Percentiles rank a stretch among this genome's conserved stretches.
Conservation (phyloP, 192 early-diverging fungal genomes). For the Neocallimastix lanati region DNA sequence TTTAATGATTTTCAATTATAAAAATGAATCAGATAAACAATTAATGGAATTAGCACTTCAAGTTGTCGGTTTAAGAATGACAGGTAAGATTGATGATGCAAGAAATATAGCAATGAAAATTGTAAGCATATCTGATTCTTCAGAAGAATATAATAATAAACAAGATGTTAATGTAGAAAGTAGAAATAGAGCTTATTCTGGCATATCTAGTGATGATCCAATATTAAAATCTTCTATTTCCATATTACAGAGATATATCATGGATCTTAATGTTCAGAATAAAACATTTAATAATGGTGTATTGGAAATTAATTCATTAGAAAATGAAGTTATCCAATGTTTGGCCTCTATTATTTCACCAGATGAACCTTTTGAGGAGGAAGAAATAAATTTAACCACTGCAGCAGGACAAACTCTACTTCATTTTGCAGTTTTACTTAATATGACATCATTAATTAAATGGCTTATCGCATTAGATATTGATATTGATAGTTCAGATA, state of each 20-base stretch:
- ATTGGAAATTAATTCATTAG: neutral
- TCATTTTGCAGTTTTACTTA: neutral
- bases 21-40: slow-evolving; percentile 65
- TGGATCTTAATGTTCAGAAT: neutral
- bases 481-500: neutral
- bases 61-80: slow-evolving; percentile 67
- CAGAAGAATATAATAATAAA: neutral
- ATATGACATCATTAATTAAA: neutral
- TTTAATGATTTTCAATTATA: slow-evolving; percentile 20
- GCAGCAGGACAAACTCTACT: neutral
- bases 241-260: neutral
- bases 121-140: neutral
- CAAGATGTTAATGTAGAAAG: neutral
- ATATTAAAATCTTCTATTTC: neutral
- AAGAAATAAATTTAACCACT: neutral
- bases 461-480: neutral
- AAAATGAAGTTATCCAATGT: neutral
- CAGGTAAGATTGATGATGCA: slow-evolving; percentile 58
- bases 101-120: slow-evolving; percentile 11
- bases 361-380: neutral
- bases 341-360: neutral
- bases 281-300: neutral
- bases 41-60: slow-evolving; percentile 79
- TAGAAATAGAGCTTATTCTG: neutral
- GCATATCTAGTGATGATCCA: neutral